Evolutionary conservation across 805 yeast genomes (phyloP).

Genomic region (Sugiyamaella americana): DNA sequence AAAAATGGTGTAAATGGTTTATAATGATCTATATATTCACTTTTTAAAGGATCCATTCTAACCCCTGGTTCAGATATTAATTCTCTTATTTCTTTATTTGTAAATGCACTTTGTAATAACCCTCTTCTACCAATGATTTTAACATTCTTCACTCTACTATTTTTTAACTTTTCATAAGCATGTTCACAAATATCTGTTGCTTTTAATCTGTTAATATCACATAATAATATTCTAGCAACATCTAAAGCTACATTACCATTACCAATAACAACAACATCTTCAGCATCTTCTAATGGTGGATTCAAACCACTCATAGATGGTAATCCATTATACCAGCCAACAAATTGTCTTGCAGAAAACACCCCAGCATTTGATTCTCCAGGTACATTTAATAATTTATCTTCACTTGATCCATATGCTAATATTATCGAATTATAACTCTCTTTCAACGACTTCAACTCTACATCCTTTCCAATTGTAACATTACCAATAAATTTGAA

Average conservation of each 20-base stretch:
- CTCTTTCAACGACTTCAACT: slow-evolving; percentile 42
- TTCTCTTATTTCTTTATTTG: slow-evolving; percentile 89
- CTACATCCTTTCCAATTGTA: slow-evolving; percentile 56
- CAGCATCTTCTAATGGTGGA: slow-evolving; percentile 57
- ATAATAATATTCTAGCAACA: slow-evolving; percentile 71
- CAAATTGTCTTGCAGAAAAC: slow-evolving; percentile 75
- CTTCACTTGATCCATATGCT: slow-evolving; percentile 72
- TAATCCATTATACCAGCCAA: slow-evolving; percentile 94
- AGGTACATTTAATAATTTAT: slow-evolving; percentile 46
- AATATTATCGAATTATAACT: slow-evolving; percentile 69
- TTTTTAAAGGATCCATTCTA: slow-evolving; percentile 42
- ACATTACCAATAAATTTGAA: slow-evolving; percentile 69
- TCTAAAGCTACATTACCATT: slow-evolving; percentile 96
- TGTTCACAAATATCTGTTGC: slow-evolving; percentile 64
- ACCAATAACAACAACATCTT: slow-evolving; percentile 77
- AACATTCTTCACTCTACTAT: slow-evolving; percentile 55
- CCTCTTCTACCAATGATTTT: slow-evolving; percentile 84
- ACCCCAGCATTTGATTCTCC: slow-evolving; percentile 62
- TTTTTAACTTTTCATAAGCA: slow-evolving; percentile 50
- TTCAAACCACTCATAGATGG: slow-evolving; percentile 49
- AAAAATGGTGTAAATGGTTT: slow-evolving; percentile 29
- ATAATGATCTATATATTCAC: slow-evolving; percentile 30
- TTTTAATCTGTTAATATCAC: slow-evolving; percentile 51
- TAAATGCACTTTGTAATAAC: slow-evolving; percentile 70
- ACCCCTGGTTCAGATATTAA: slow-evolving; percentile 55